A percentile compares a stretch with the other conserved stretches of the same genome.
These are phyloP conservation scores for Imleria badia DNA, from an alignment of 768 basidiomycete genomes.

Conservation along the genomic window DNA sequence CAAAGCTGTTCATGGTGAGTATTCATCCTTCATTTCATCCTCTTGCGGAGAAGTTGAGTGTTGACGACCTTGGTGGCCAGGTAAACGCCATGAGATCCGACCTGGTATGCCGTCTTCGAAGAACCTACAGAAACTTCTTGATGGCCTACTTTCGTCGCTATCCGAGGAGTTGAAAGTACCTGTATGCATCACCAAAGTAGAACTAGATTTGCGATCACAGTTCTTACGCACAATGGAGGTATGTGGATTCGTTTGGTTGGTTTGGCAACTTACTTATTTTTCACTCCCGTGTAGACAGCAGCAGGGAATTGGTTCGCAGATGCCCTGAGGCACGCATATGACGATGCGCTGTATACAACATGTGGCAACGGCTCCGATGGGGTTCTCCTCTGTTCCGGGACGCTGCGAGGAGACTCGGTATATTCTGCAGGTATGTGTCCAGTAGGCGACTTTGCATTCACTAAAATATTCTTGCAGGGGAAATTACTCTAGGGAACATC, in stretches of 20 bases:
- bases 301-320: constrained; percentile 85
- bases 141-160: constrained; percentile 65
- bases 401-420: constrained; percentile 78
- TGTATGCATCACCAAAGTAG: constrained; percentile 66
- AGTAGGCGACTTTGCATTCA: not conserved
- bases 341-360: constrained; percentile 60
- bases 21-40: not conserved
- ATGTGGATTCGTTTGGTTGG: constrained; percentile 1
- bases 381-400: constrained; percentile 80
- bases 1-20: constrained; percentile 55
- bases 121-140: constrained; percentile 55
- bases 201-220: constrained; percentile 74
- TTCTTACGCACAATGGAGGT: constrained; percentile 75
- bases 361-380: constrained; percentile 70
- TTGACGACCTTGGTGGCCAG: constrained; percentile 33
- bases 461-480: constrained; percentile 41
- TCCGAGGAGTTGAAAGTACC: constrained; percentile 69
- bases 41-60: not conserved
- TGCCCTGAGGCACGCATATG: constrained; percentile 79
- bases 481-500: constrained; percentile 81
- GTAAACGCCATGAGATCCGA: constrained; percentile 62
- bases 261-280: not conserved
- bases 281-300: constrained; percentile 51
- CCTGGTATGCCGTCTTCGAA: constrained; percentile 59
- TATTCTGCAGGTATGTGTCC: constrained; percentile 70